Conservation (phyloP, 139 green algal species). For the Gonium pectorale region DNA sequence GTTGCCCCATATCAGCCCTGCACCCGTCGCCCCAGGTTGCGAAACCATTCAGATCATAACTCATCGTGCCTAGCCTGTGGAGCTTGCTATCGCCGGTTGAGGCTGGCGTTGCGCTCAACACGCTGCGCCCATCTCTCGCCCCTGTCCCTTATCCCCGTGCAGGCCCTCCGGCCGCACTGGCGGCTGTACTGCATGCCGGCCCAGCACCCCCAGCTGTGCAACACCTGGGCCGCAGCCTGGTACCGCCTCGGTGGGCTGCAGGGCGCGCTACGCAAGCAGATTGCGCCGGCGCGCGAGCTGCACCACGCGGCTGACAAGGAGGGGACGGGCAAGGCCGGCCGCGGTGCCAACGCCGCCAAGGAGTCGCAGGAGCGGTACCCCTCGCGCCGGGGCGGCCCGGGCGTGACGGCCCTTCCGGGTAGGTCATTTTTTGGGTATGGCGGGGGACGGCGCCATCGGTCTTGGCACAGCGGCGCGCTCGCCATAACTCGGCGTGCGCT, state of each 20-base stretch:
- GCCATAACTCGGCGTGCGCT: too few species aligned
- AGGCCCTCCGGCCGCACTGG: slow-evolving; percentile 70
- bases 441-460: too few species aligned
- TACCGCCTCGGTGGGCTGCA: slow-evolving; percentile 35
- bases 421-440: too few species aligned
- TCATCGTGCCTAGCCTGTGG: too few species aligned
- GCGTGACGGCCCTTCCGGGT: neutral
- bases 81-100: too few species aligned
- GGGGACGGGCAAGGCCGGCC: too few species aligned
- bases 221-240: slow-evolving; percentile 41
- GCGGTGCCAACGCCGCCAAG: neutral
- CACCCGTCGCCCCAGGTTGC: too few species aligned
- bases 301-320: neutral
- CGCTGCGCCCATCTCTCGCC: too few species aligned
- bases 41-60: too few species aligned
- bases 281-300: neutral
- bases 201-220: slow-evolving; percentile 58
- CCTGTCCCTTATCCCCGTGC: neutral
- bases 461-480: too few species aligned
- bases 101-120: too few species aligned
- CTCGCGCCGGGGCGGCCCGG: neutral
- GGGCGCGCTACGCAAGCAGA: slow-evolving; percentile 29
- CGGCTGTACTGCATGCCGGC: slow-evolving; percentile 68
- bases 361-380: slow-evolving; percentile 7
- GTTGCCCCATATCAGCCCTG: too few species aligned